phyloP scores from a whole-genome alignment of 768 basidiomycete genomes.

The Xerocomus brunneocitrinus region DNA sequence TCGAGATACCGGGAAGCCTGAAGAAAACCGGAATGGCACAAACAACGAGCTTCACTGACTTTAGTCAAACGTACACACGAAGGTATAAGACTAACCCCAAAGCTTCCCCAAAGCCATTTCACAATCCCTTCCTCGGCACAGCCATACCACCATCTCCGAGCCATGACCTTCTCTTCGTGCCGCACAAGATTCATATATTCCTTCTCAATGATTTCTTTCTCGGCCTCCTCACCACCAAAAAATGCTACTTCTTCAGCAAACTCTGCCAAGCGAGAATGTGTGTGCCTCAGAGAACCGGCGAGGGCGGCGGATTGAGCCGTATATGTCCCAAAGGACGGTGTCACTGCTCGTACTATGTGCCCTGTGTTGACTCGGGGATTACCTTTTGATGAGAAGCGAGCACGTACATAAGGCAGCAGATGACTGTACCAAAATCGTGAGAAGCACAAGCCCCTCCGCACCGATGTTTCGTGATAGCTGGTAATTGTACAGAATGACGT shows the following conservation, averaged over 20 bases:
- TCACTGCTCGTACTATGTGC: conserved; percentile 73
- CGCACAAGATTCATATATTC: conserved; percentile 81
- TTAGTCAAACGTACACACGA: conserved; percentile 3
- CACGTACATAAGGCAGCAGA: conserved; percentile 79
- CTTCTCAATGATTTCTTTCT: conserved; percentile 87
- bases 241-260: conserved; percentile 88
- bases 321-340: conserved; percentile 90
- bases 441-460: conserved; percentile 80
- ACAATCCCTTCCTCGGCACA: conserved; percentile 93
- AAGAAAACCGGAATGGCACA: conserved; percentile 95
- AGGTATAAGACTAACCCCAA: conserved; percentile 60
- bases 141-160: conserved; percentile 83
- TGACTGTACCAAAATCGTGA: conserved; percentile 81
- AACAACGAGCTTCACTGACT: conserved; percentile 55
- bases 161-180: conserved; percentile 79
- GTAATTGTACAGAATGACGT: conserved; percentile 93
- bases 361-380: background rate
- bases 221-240: conserved; percentile 81
- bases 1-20: conserved; percentile 65
- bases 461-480: conserved; percentile 93
- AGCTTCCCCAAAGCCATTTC: conserved; percentile 96
- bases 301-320: conserved; percentile 85
- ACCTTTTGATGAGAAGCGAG: background rate
- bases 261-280: conserved; percentile 87
- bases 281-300: conserved; percentile 84